Percentiles rank a stretch among this genome's conserved stretches.
Conservation (phyloP, 768 basidiomycete genomes). For the Tulasnella sp. region DNA sequence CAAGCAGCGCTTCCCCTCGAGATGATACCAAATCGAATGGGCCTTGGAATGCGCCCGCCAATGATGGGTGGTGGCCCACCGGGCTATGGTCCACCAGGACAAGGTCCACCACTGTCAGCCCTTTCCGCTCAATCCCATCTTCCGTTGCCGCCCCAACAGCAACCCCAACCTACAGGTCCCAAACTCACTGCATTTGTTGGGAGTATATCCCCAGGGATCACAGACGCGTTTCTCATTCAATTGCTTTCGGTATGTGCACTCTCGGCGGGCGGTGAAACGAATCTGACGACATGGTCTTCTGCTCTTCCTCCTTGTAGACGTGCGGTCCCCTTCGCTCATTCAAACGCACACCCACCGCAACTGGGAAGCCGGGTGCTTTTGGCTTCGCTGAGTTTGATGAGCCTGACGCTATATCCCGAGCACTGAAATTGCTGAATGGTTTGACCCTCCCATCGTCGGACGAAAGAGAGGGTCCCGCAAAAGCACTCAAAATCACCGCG, state of each 20-base stretch:
- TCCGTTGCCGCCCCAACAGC: conserved; percentile 46
- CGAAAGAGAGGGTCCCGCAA: conserved; percentile 40
- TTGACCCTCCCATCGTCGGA: conserved; percentile 61
- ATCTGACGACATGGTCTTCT: not conserved
- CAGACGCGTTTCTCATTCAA: conserved; percentile 72
- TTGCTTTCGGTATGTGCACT: conserved; percentile 63
- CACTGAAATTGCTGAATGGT: conserved; percentile 59
- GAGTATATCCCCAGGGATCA: conserved; percentile 90
- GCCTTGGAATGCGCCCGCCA: conserved; percentile 84
- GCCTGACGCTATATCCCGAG: conserved; percentile 83
- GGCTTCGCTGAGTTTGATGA: conserved; percentile 97
- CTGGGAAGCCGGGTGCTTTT: conserved; percentile 92
- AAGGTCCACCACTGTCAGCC: conserved; percentile 87
- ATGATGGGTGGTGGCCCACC: conserved; percentile 59
- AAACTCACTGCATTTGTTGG: conserved; percentile 85
- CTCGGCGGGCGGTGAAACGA: not conserved
- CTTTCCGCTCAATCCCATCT: conserved; percentile 80
- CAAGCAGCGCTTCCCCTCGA: not conserved
- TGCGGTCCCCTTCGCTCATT: conserved; percentile 88
- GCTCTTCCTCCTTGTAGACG: conserved; percentile 49
- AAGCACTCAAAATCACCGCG: conserved; percentile 68
- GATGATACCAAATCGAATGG: conserved; percentile 59
- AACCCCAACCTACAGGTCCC: conserved; percentile 61
- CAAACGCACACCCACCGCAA: conserved; percentile 87
- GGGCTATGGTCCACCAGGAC: conserved; percentile 45